Base-by-base conservation (phyloP, 1,284 basidiomycete genomes). In the Pisolithus thermaeus region DNA sequence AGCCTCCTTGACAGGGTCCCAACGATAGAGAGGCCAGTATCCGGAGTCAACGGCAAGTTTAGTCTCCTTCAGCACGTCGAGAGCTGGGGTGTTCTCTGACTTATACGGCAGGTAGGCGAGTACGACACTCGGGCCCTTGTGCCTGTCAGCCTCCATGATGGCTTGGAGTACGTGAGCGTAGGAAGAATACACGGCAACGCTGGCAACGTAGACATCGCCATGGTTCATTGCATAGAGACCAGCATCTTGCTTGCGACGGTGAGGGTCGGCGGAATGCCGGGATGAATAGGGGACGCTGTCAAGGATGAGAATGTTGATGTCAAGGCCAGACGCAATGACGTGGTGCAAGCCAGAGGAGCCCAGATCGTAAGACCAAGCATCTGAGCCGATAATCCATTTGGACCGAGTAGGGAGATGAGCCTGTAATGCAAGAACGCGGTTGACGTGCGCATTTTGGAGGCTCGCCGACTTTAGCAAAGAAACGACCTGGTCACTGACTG, bases 151-250 rank as follows among this genome's bases (percentile, higher is more conserved):
- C 67, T 99, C 97, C 56, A 88, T 79, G 59, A 99, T 70, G 5
- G 94, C 84, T 66, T 97, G 95, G 42, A 99, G 79, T 32, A 97
- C 94, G 66, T 97, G 95, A 1, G 90, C 82, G 68, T 98, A 99
- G 47, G 95, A 95, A 40, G 93, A 89, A 71, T 96, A 98, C 51
- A 98, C 87, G 6, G 97, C 97, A 38, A 97, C 84, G 62, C 90
- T 93, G 9, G 94, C 94, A 51, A 97, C 96, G 67, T 93, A 99
- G 52, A 94, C 92, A 64, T 94, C 90, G 16, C 96, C 96, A 68
- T 97, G 92, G 73, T 97, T 97, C 91, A 99, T 96, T 12, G 96
- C 97, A 66, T 99, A 99, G 46, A 97, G 75, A 1, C 92, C 94
- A 43, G 94, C 87, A 70, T 97, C 94, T 64, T 93, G 93, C 72